Evolutionary conservation across 192 early-diverging fungal genomes (phyloP), one percentile per base, ranked within the genome.

Genomic region (Podila clonocystis): DNA sequence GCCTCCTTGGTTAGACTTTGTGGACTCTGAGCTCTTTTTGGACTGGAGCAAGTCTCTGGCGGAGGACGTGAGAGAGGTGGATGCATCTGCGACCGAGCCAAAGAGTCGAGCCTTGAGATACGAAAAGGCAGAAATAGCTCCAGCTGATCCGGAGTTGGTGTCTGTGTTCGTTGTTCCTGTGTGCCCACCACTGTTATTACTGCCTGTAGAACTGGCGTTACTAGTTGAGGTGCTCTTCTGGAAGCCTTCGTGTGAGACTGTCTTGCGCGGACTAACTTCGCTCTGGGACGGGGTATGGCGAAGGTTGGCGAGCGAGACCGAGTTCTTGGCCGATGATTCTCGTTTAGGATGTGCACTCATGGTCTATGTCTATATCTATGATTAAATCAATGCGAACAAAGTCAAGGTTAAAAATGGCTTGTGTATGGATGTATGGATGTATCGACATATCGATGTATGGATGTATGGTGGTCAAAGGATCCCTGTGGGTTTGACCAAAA

Each of bases 101-200:
- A 77, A 77, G 29, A 77, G 63, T 15, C 52, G 41, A 22, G 68
- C 68, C 22, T 65, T 70, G 29, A 77, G 48, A 49, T 77, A 77
- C 33, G 74, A 77, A 33, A 77, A 77, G 17, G 74, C 63, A 13
- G 74, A 77, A 0, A 77, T 58, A 3, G 67, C 49, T 20, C 67
- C 55, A 17, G 59, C 33, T 20, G 59, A 61, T 34, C 1, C 12
- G 3, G 29, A 61, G 26, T 61, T 20, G 59, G 29, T 28, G 28
- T 30, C 26, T 20, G 24, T 24, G 52, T 55, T 55, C 6, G 17
- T 26, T 12, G n/a, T 22, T n/a, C 52, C 20, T 55, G n/a, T 1
- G n/a, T 55, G 22, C 9, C 52, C 24, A 24, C n/a, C 24, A 24
- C n/a, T 55, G n/a, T 24, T 55, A 30, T 30, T 34, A 9, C 29